Base-by-base conservation (phyloP, 371 early-diverging fungal genomes). In the Mucor saturninus region DNA sequence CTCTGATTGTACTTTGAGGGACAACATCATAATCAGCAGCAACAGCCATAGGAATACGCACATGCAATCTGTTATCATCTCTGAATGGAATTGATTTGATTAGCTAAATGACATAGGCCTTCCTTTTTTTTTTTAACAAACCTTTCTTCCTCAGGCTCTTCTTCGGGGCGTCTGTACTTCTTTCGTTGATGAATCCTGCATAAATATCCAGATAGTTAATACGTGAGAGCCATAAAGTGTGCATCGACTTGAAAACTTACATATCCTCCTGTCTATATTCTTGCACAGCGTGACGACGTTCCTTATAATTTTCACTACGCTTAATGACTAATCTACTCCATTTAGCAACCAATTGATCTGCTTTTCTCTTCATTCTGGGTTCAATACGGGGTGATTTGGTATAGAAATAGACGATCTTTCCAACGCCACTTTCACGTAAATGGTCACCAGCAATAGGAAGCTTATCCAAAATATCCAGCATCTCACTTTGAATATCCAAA, bases 321-420 rank as follows among this genome's bases (percentile, higher is more conserved):
- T 89, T 87, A 56, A 96, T 72, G 15, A 97, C 91, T 30, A 94
- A 89, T 39, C 96, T 81, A 69, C 90, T 91, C 95, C 96, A 96
- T 71, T 91, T 91, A 60, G 86, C 92, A 61, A 80, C 89, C 31
- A 99, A 82, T 54, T 93, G 87, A 56, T 89, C 86, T 14, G 96
- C 98, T 38, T 83, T 75, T 69, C 92, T 86, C 67, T 87, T 87
- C 39, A 96, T 87, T 10, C 76, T 73, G 14, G 89, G 86, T 9
- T 86, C 82, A 40, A 93, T 92, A 28, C 95, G 88, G 60, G 93
- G 89, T 53, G 94, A 96, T 69, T 92, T 94, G 58, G 92, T 87
- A 79, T 97, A 98, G 73, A 99, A 99, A 76, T 89, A 86, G 28
- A 99, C 87, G 40, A 99, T 91, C 54, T 93, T 91, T 28, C 99